phyloP scores from a whole-genome alignment of 352 stramenopile species.

The Phytophthora aleatoria region DNA sequence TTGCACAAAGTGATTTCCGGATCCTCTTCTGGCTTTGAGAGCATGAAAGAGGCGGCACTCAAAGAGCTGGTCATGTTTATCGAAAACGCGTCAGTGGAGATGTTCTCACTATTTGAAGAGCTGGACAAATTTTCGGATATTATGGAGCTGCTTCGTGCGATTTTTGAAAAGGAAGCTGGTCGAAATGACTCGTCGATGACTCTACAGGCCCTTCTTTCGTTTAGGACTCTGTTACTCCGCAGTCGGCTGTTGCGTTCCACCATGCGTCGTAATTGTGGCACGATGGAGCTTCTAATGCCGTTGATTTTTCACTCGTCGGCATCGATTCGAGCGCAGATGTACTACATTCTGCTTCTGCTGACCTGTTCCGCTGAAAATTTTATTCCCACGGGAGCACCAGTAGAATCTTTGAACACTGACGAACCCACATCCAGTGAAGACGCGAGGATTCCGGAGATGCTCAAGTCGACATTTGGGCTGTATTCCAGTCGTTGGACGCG shows the following conservation, averaged over 20 bases:
- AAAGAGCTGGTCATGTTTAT: conserved; percentile 41
- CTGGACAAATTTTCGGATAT: conserved; percentile 40
- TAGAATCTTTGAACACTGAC: conserved; percentile 1
- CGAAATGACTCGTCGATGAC: conserved; percentile 19
- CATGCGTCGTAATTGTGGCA: conserved; percentile 32
- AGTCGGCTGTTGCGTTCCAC: conserved; percentile 39
- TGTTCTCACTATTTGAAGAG: conserved; percentile 46
- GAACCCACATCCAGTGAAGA: conserved; percentile 6
- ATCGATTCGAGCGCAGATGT: conserved; percentile 58
- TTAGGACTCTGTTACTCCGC: conserved; percentile 51
- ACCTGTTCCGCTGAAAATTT: conserved; percentile 61
- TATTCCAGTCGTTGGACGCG: conserved; percentile 43
- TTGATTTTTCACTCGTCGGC: conserved; percentile 48
- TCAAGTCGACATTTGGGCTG: conserved; percentile 50
- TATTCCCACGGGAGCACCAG: conserved; percentile 4
- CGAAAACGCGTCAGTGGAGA: conserved; percentile 28
- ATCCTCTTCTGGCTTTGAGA: conserved; percentile 24
- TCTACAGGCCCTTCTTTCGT: conserved; percentile 34
- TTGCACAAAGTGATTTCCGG: conserved; percentile 37
- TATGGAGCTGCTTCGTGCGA: conserved; percentile 15
- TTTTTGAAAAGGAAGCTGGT: conserved; percentile 15
- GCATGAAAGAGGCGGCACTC: conserved; percentile 34
- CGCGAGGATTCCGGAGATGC: conserved; percentile 30
- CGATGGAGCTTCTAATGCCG: conserved; percentile 33
- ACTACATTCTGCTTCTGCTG: conserved; percentile 62